These are phyloP conservation scores for Fusarium hainanense DNA, from an alignment of 2,329 filamentous ascomycete genomes.

Conservation along the genomic window DNA sequence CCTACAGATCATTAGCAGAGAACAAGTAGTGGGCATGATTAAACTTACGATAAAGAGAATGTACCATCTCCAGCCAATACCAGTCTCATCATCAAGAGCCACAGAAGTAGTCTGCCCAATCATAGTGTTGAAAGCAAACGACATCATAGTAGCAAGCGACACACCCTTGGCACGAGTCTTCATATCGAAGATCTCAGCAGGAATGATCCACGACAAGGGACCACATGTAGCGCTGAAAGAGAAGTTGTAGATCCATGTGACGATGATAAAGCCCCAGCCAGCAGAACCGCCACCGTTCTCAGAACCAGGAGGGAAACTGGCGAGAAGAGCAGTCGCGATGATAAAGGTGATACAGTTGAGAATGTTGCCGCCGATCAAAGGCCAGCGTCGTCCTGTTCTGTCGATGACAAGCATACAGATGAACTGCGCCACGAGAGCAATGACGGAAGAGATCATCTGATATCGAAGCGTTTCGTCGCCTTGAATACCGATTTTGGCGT, in stretches of 20 bases:
- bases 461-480: constrained; percentile 75
- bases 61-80: constrained; percentile 57
- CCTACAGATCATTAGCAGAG: not conserved
- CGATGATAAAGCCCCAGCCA: constrained; percentile 62
- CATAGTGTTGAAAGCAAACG: constrained; percentile 79
- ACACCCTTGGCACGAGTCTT: constrained; percentile 78
- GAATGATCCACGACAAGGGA: constrained; percentile 60
- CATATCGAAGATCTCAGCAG: constrained; percentile 80
- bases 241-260: constrained; percentile 32
- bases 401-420: constrained; percentile 77
- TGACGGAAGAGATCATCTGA: constrained; percentile 78
- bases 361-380: constrained; percentile 77
- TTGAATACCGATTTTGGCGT: constrained; percentile 74
- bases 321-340: constrained; percentile 66
- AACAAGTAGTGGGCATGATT: fast-evolving
- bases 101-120: constrained; percentile 72
- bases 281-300: constrained; percentile 57
- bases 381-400: constrained; percentile 75
- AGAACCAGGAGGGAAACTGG: constrained; percentile 66
- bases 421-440: constrained; percentile 76
- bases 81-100: constrained; percentile 48
- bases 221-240: constrained; percentile 27
- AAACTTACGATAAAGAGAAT: constrained; percentile 48
- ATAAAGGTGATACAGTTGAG: constrained; percentile 79
- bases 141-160: constrained; percentile 76